Percentiles rank a stretch among this genome's conserved stretches.
These are phyloP conservation scores for Hondaea fermentalgiana DNA, from an alignment of 108 stramenopile genomes.

Conservation along the genomic window DNA sequence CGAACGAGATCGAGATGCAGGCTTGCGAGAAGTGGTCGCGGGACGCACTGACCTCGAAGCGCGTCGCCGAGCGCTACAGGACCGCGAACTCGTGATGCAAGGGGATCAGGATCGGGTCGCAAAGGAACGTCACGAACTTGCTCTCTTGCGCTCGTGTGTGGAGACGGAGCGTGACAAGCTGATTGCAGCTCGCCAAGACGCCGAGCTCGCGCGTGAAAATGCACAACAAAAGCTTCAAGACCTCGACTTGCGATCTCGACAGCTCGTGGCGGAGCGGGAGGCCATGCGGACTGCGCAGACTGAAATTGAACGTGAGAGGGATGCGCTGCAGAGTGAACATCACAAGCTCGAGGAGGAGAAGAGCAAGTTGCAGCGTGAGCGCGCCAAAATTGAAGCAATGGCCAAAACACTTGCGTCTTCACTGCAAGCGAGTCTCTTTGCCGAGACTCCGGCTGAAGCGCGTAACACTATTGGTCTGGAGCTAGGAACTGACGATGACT, in stretches of 20 bases:
- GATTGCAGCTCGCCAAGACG: neutral
- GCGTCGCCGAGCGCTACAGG: neutral
- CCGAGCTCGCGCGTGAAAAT: neutral
- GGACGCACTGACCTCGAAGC: neutral
- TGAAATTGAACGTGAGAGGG: no score
- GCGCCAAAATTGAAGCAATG: no score
- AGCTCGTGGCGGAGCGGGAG: neutral
- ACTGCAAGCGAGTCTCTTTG: no score
- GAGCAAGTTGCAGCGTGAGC: no score
- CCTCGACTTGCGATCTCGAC: neutral
- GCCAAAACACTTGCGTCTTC: no score
- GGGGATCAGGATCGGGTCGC: neutral
- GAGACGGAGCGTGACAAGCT: constrained; percentile 10
- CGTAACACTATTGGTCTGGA: no score
- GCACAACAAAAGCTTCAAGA: neutral
- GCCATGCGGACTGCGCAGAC: no score
- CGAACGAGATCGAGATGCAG: neutral
- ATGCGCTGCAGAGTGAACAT: no score
- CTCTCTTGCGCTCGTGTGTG: neutral
- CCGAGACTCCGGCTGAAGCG: no score
- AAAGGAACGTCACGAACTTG: neutral
- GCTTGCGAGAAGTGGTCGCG: neutral
- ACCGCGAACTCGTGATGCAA: neutral
- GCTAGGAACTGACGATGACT: no score
- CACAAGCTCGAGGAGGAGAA: no score